Evolutionary conservation across 352 stramenopile genomes (phyloP).

Genomic region (Elongisporangium senticosum): DNA sequence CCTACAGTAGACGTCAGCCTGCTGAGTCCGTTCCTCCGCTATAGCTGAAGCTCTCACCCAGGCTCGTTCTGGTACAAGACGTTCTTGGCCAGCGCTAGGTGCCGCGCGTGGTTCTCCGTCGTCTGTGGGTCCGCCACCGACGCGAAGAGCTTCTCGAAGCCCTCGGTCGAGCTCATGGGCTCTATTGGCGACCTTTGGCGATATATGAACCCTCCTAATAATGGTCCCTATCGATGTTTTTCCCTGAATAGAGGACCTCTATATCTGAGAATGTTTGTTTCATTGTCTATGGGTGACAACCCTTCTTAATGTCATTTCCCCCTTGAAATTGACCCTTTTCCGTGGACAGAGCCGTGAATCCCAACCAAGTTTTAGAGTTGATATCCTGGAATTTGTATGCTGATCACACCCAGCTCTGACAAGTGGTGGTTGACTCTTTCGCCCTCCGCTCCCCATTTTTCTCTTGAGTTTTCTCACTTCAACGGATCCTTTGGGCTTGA

Average conservation of each 20-base stretch:
- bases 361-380: neutral
- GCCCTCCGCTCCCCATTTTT: neutral
- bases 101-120: conserved; percentile 48
- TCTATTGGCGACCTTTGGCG: neutral
- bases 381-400: neutral
- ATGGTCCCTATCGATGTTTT: neutral
- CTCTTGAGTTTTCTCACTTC: neutral
- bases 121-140: conserved; percentile 61
- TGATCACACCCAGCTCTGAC: neutral
- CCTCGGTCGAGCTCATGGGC: conserved; percentile 12
- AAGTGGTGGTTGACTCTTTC: neutral
- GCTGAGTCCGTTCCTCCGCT: neutral
- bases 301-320: neutral
- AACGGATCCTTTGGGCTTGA: neutral
- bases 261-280: neutral
- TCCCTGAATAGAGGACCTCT: neutral
- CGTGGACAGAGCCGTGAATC: neutral
- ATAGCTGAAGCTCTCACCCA: conserved; percentile 23
- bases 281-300: neutral
- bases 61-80: conserved; percentile 68
- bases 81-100: conserved; percentile 73
- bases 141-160: conserved; percentile 65
- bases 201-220: neutral
- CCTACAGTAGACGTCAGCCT: conserved; percentile 14
- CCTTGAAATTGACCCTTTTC: neutral